Base-by-base conservation (phyloP, 2,329 filamentous ascomycete species). In the Fusarium sp. region DNA sequence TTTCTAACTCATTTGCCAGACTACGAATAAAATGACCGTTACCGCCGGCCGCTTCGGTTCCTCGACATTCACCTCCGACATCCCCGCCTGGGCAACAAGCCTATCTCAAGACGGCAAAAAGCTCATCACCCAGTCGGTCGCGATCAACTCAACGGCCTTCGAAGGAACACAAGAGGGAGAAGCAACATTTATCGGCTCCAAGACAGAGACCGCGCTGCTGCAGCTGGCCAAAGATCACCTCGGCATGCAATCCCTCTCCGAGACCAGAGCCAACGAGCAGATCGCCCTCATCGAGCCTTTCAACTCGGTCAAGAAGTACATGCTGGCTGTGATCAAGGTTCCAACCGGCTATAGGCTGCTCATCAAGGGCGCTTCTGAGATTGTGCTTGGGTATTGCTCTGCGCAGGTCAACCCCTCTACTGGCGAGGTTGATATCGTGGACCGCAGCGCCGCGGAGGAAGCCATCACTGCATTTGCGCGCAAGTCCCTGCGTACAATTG, bases 401-500 rank as follows among this genome's bases (percentile, higher is more conserved):
- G 77, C 61, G 2, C 52, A 84, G 41, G 79, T 84, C 22, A 30
- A 52, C 68, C 88, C 45, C 73, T 76, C 3, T 78, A 87, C 54
- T 84, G 86, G 22, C 77, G 83, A 6, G 66, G 68, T 32, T 81
- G 83, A 68, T 69, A 60, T 80, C 0, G 76, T 90, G 62, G 84
- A 83, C 14, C 77, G 81, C 26, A 83, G 86, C 39, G 87, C 89
- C 66, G 81, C 82, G 49, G 79, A 86, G 65, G 80, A 84, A 19
- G 83, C 93, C 45, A 96, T 97, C 71, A 87, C 89, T 65, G 86
- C 84, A 44, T 97, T 97, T 75, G 94, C 94, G 6, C 88, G 87
- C 15, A 86, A 90, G 19, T 96, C 93, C 6, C 84, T 97, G 22
- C 88, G 94, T 62, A 96, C 94, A 2, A 96, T 97, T 71, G 92